Base-by-base conservation (phyloP, 116 monocot species). In the Papilionanthe hybrid region DNA sequence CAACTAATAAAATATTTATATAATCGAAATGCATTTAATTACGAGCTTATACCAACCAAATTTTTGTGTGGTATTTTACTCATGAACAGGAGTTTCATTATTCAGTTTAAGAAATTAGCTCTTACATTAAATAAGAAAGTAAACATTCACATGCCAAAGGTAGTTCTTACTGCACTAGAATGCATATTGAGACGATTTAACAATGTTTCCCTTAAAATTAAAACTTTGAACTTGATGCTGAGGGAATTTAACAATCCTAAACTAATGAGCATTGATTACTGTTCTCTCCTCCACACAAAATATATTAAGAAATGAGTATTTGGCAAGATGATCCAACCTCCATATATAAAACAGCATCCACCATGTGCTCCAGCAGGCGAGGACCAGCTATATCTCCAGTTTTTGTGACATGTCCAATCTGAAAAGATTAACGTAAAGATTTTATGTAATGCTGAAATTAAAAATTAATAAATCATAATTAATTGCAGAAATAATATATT, bases 321-420 rank as follows among this genome's bases (percentile, higher is more conserved):
- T 48, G 49, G 42, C 32, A 72, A 53, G 18, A 72, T 42, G 58
- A 48, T 50, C 79, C 28, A 43, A 98, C 98, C 91, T 98, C 98
- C 94, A 98, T 89, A 77, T 98, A 98, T 48, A 98, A 86, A 77
- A 98, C 98, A 82, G 82, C 87, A 90, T 98, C 98, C 76, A 98
- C 98, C 71, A 98, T 94, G 72, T 98, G 98, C 85, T 98, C 98
- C 78, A 98, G 80, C 5, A 94, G 79, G 41, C 94, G 94, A 78
- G 98, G 98, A n/a, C 98, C 98, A 55, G 98, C 98, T 68, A 98
- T 91, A 82, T 98, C 98, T 74, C 98, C 98, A 67, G 87, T 86
- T 89, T 98, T 98, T 53, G 94, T 98, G 43, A 98, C 98, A 84
- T 98, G 98, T 27, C 98, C 98, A 81, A 98, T 94, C 98, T 98